These are phyloP conservation scores for Epichloe elymi DNA, from an alignment of 2,329 filamentous ascomycete genomes.

Conservation along the genomic window DNA sequence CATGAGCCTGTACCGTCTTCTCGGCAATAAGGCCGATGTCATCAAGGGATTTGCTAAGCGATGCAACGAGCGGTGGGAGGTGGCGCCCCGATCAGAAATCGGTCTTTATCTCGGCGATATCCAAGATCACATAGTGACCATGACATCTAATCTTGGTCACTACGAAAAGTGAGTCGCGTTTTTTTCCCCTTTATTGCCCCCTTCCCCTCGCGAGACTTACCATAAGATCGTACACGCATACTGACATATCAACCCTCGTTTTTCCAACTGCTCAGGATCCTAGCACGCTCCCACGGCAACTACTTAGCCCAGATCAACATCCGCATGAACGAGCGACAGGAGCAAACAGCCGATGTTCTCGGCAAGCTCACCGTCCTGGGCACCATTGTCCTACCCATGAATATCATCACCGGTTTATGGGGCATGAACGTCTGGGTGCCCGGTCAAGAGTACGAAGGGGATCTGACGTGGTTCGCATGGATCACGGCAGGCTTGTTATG, in stretches of 20 bases:
- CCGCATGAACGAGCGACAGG: constrained; percentile 93
- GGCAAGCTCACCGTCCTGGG: constrained; percentile 91
- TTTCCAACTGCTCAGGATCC: constrained; percentile 38
- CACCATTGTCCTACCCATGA: constrained; percentile 96
- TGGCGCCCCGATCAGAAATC: constrained; percentile 88
- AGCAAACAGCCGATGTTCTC: constrained; percentile 88
- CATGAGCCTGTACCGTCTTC: constrained; percentile 82
- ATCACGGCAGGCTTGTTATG: constrained; percentile 61
- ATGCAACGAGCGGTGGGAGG: constrained; percentile 96
- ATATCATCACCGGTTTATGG: constrained; percentile 97
- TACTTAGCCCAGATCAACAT: constrained; percentile 99
- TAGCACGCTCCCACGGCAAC: constrained; percentile 84
- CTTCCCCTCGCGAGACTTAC: neutral
- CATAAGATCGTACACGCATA: neutral
- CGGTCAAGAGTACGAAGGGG: constrained; percentile 69
- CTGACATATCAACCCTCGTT: neutral
- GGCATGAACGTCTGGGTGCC: constrained; percentile 98
- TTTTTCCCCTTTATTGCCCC: neutral
- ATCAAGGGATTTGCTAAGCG: constrained; percentile 98
- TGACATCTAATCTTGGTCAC: constrained; percentile 91
- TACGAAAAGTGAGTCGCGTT: constrained; percentile 69
- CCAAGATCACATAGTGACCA: constrained; percentile 97
- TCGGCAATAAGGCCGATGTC: constrained; percentile 96
- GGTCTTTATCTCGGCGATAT: constrained; percentile 97
- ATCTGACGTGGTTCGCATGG: constrained; percentile 61